Conservation (phyloP, 176 grass and related monocot species). For the Carex scoparia region DNA sequence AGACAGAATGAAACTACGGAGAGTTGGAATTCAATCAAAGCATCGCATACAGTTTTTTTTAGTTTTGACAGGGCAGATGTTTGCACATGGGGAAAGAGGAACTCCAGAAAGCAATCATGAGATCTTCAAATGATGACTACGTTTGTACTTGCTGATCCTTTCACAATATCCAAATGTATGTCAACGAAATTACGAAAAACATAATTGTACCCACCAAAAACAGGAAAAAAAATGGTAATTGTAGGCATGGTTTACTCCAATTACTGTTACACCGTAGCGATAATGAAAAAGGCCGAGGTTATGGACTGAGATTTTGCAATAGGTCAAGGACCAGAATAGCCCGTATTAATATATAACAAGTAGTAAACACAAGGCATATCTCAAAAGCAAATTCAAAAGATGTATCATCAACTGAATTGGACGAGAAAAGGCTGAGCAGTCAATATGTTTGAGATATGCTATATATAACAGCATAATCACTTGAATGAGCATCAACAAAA, state of each 20-base stretch:
- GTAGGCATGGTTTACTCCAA: neutral
- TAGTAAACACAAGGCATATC: neutral
- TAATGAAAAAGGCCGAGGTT: neutral
- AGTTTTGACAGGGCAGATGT: neutral
- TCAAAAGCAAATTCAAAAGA: neutral
- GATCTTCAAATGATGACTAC: neutral
- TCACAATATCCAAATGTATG: neutral
- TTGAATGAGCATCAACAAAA: neutral
- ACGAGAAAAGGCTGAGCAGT: neutral
- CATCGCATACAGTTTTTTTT: neutral
- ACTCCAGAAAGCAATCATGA: neutral
- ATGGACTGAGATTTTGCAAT: neutral
- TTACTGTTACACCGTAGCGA: neutral
- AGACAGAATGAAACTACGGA: neutral
- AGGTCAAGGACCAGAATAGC: neutral
- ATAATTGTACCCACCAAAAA: neutral
- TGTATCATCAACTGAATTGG: neutral
- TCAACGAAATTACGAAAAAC: neutral
- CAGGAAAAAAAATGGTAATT: neutral
- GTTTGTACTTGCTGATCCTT: neutral
- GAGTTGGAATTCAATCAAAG: neutral
- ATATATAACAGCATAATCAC: conserved; percentile 8
- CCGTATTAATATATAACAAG: neutral
- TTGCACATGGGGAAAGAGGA: neutral
- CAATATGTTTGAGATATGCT: neutral